Evolutionary conservation across 257 asterid species (phyloP), one percentile per base, ranked within the genome.

Genomic region (Parsonsia alboflavescens): DNA sequence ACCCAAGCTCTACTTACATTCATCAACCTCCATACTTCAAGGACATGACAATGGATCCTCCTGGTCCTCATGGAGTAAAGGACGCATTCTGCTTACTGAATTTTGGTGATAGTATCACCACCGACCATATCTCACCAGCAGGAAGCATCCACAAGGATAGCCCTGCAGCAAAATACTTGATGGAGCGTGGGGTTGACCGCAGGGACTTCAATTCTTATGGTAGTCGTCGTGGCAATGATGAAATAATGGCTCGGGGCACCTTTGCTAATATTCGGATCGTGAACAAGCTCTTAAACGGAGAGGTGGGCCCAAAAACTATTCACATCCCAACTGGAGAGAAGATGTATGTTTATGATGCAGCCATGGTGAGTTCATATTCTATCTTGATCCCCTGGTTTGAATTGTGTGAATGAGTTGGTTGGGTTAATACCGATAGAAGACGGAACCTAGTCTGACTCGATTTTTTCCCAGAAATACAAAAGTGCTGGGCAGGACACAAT

Each of bases 181-280:
- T 89, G 78, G 97, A 91, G 46, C 92, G 82, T 56, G 98, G 98
- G 10, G 97, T 93, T 75, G 93, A 93, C 65, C 82, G 92, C n/a
- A 91, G 70, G 84, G 97, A 93, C 77, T 93, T 93, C 81, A 93
- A 93, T 83, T 91, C 97, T 68, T 93, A 93, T 68, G 98, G 98
- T 54, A 91, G 98, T 70, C 96, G 98, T 41, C 96, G 97, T 79
- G 98, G 98, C 68, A 93, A 93, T 73, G 98, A 93, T 83, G 97
- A 93, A 79, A 85, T 91, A 65, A 93, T 93, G 98, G 94, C 97
- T 50, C 86, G 98, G 85, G 97, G 98, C 57, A 91, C 98, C 69
- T 93, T 93, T 73, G 98, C 97, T 52, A 91, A 93, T 76, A 93
- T 91, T 62, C 85, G 97, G 7, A 91, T 93, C 44, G 81, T 91